Percentiles rank a stretch among this genome's conserved stretches.
These are phyloP conservation scores for Raddia distichophylla DNA, from an alignment of 176 grass and related monocot genomes.

Conservation along the genomic window DNA sequence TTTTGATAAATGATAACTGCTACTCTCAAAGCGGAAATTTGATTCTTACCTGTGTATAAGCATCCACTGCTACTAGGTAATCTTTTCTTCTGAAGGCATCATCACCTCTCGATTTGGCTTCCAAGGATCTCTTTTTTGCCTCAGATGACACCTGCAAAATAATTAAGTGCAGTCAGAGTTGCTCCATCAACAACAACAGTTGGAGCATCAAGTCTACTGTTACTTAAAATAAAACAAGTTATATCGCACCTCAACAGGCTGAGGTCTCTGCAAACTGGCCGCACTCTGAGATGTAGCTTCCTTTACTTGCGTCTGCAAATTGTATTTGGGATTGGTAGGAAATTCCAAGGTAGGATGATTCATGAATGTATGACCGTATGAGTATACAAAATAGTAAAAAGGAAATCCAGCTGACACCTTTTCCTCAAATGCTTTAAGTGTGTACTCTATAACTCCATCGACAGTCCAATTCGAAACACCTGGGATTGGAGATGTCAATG, in stretches of 20 bases:
- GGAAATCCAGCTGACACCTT: constrained; percentile 50
- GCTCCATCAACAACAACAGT: not conserved
- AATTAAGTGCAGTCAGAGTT: constrained; percentile 1
- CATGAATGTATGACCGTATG: not conserved
- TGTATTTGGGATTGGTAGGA: not conserved
- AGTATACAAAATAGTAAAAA: not conserved
- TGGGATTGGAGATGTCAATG: constrained; percentile 68
- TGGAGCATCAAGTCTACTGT: not conserved
- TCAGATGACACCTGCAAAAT: constrained; percentile 69
- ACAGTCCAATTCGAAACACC: constrained; percentile 70
- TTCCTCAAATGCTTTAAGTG: constrained; percentile 56
- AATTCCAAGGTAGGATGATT: not conserved
- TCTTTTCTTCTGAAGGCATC: constrained; percentile 87
- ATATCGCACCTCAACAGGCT: constrained; percentile 62
- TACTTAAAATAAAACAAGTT: not conserved
- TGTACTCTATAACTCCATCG: constrained; percentile 69
- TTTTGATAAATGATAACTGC: not conserved
- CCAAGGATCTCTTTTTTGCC: constrained; percentile 69
- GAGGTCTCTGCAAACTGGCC: constrained; percentile 33
- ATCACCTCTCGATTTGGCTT: constrained; percentile 88
- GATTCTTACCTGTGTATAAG: constrained; percentile 76
- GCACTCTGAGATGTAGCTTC: constrained; percentile 39
- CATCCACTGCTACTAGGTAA: constrained; percentile 76
- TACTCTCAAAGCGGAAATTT: not conserved
- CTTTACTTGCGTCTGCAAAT: constrained; percentile 52